Evolutionary conservation across 768 basidiomycete genomes (phyloP), one percentile per base, ranked within the genome.

Genomic region (Naganishia antarctica): DNA sequence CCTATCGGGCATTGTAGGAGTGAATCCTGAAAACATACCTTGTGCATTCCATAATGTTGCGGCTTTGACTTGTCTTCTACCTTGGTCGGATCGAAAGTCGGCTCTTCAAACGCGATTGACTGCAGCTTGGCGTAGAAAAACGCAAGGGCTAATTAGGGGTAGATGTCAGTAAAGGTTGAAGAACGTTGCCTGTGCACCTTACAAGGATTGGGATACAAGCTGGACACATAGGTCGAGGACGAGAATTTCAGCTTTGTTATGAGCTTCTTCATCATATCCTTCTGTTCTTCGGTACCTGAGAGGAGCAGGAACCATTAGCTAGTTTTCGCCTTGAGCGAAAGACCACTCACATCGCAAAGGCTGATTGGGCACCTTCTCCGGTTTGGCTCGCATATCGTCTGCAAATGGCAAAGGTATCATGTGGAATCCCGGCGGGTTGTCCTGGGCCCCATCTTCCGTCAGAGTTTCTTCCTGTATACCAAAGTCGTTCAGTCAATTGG

Each of bases 341-440:
- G 41, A n/a, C 37, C 12, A 67, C 73, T 59, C 77, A 85, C 91
- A 87, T 81, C 6, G 34, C 65, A 44, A 40, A 46, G 82, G 81
- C 69, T 82, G 80, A 7, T 81, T 86, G 61, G 84, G 81, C 21
- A 91, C 77, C 1, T 68, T 72, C 51, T 70, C 73, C 0, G 88
- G 86, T 6, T 88, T 88, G 21, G 82, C 81, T 50, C 96, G 85
- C 51, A 98, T 87, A 70, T 99, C 96, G 73, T 99, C 96, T 4
- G 89, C 88, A 74, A 89, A 99, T 0, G 94, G 93, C n/a, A 97
- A 76, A 16, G 88, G 87, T 64, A 97, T 87, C 57, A 98, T 81
- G 76, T 98, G 92, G 71, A 98, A 88, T 5, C 96, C 96, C 1
- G 89, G 85, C 34, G 96, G 90, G 44, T 88, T 86, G 58, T 78